Evolutionary conservation across 2,329 filamentous ascomycete species (phyloP).

Genomic region (Colletotrichum sp.): DNA sequence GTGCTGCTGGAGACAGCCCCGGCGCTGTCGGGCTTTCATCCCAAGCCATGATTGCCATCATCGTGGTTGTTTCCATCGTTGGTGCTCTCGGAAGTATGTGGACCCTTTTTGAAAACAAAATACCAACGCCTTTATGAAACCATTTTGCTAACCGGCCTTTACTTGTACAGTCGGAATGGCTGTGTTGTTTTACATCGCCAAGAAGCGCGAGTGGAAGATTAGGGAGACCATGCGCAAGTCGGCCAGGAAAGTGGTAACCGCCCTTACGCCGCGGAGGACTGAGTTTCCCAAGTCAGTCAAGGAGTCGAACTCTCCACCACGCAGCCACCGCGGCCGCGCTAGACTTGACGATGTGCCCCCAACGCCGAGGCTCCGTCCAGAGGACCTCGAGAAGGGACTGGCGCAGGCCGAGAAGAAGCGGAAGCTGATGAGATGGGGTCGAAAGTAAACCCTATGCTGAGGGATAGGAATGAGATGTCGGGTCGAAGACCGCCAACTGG

Average conservation of each 20-base stretch:
- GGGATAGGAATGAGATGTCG: neutral
- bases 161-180: constrained; percentile 61
- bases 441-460: neutral
- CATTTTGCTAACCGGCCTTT: neutral
- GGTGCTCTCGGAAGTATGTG: constrained; percentile 72
- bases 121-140: neutral
- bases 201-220: constrained; percentile 85
- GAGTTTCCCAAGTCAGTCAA: constrained; percentile 67
- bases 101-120: neutral
- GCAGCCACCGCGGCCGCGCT: constrained; percentile 14
- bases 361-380: constrained; percentile 58
- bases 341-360: constrained; percentile 59
- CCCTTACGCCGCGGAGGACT: constrained; percentile 64
- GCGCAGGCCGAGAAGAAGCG: constrained; percentile 41
- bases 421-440: constrained; percentile 35
- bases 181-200: constrained; percentile 78
- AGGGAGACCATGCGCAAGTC: constrained; percentile 75
- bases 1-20: constrained; percentile 68
- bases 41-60: constrained; percentile 76
- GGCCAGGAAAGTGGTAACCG: constrained; percentile 64
- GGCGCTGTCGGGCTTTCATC: constrained; percentile 69
- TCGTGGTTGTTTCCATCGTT: constrained; percentile 72
- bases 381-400: constrained; percentile 66
- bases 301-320: constrained; percentile 30
- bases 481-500: constrained; percentile 5